phyloP scores from a whole-genome alignment of 305 asterid species.

The Fraxinus velutina region DNA sequence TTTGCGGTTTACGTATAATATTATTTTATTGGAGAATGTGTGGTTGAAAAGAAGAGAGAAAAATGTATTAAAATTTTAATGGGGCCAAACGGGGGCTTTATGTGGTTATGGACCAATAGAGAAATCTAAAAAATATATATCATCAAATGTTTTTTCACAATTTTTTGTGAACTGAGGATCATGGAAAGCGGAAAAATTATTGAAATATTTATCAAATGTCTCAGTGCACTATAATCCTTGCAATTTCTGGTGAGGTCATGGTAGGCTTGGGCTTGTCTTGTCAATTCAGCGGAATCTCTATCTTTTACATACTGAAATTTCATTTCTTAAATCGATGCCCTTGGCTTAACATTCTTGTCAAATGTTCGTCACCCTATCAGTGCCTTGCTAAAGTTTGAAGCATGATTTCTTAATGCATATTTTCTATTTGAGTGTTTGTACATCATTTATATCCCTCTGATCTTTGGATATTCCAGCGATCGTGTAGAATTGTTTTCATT shows the following conservation, averaged over 20 bases:
- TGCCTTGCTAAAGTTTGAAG: neutral
- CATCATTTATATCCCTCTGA: neutral
- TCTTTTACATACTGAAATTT: neutral
- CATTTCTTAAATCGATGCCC: neutral
- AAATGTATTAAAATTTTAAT: too few species aligned
- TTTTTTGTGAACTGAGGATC: neutral
- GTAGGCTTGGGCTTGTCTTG: neutral
- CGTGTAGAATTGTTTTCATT: neutral
- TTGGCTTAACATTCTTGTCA: neutral
- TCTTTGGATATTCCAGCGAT: neutral
- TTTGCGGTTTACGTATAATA: too few species aligned
- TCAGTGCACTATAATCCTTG: neutral
- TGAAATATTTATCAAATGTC: neutral
- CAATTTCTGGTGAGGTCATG: neutral
- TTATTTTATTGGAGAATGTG: too few species aligned
- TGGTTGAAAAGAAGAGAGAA: too few species aligned
- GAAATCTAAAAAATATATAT: neutral
- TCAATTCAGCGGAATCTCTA: neutral
- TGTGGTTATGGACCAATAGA: neutral
- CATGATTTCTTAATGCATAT: neutral
- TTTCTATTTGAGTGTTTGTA: neutral
- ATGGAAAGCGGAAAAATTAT: neutral
- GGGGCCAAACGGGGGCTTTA: too few species aligned
- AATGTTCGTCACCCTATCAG: neutral
- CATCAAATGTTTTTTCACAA: neutral